These are phyloP conservation scores for Pseudonitzschia pungens DNA, from an alignment of 108 stramenopile genomes.

Conservation along the genomic window DNA sequence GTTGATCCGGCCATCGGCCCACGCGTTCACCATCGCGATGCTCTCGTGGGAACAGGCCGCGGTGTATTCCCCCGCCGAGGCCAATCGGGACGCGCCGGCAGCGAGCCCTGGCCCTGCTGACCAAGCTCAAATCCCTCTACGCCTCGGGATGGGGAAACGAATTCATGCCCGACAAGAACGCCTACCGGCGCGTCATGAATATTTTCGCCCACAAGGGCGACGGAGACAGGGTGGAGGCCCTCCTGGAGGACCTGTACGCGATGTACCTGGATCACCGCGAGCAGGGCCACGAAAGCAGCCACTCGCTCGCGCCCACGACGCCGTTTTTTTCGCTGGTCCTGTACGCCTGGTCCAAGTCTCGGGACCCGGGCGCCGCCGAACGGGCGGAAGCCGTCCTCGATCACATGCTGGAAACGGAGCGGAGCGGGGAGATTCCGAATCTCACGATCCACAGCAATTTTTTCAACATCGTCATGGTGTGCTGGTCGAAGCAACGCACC, in stretches of 20 bases:
- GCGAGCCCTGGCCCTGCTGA: constrained; percentile 27
- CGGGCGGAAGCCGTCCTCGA: constrained; percentile 28
- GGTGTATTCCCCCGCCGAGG: constrained; percentile 3
- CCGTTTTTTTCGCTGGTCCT: constrained; percentile 36
- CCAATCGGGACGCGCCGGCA: constrained; percentile 30
- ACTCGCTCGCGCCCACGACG: constrained; percentile 16
- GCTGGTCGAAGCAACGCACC: constrained; percentile 26
- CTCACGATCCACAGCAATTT: constrained; percentile 20
- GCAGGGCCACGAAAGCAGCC: neutral
- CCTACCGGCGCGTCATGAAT: constrained; percentile 35
- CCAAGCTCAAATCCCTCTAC: constrained; percentile 27
- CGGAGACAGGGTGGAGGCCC: constrained; percentile 36
- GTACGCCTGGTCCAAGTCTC: constrained; percentile 45
- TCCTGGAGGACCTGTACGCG: constrained; percentile 37
- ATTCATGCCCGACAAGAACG: constrained; percentile 28
- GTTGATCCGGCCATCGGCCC: constrained; percentile 22
- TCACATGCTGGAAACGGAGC: constrained; percentile 35
- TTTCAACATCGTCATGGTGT: constrained; percentile 44
- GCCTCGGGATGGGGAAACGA: constrained; percentile 31
- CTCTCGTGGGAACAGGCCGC: constrained; percentile 28
- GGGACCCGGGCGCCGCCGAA: constrained; percentile 35
- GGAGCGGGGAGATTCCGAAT: constrained; percentile 20
- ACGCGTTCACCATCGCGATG: constrained; percentile 28
- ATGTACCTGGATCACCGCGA: constrained; percentile 30
- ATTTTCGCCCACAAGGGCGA: constrained; percentile 35